A percentile compares a stretch with the other conserved stretches of the same genome.
Evolutionary conservation across 306 rosid genomes (phyloP).

Genomic region (Trifolium pratense): DNA sequence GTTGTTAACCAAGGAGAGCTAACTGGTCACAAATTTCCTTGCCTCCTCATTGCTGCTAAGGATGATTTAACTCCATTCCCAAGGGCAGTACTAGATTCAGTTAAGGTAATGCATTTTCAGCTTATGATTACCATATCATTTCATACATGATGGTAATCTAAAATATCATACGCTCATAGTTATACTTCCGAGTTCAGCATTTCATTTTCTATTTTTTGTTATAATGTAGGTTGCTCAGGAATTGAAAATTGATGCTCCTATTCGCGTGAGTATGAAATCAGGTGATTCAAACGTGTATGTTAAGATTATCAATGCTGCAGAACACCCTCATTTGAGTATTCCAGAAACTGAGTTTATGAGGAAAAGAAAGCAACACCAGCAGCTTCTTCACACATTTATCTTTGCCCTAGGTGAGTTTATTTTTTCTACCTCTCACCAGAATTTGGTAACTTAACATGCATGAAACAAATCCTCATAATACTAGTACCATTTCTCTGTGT

Average conservation of each 20-base stretch:
- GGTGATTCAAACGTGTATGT: constrained; percentile 60
- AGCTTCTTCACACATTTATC: constrained; percentile 70
- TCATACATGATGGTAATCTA: constrained; percentile 3
- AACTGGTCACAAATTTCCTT: constrained; percentile 76
- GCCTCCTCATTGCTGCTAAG: constrained; percentile 82
- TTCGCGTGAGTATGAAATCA: constrained; percentile 71
- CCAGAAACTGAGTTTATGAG: constrained; percentile 79
- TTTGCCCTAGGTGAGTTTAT: constrained; percentile 67
- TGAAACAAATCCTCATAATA: constrained; percentile 16
- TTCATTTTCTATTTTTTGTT: constrained; percentile 27
- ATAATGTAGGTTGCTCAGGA: constrained; percentile 63
- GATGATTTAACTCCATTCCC: constrained; percentile 84
- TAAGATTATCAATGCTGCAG: constrained; percentile 70
- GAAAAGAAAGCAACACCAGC: constrained; percentile 66
- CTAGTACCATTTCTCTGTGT: constrained; percentile 8
- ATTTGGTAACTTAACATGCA: constrained; percentile 7
- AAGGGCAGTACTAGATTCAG: constrained; percentile 71
- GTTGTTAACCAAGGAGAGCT: constrained; percentile 84
- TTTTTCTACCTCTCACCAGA: constrained; percentile 24
- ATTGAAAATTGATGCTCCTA: constrained; percentile 77
- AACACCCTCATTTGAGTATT: constrained; percentile 77
- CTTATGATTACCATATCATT: constrained; percentile 32
- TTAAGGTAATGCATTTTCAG: constrained; percentile 58
- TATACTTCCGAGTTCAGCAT: constrained; percentile 13
- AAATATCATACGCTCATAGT: constrained; percentile 13